Conservation (phyloP, 148 eudicot species). For the Dianthus caryophyllus region DNA sequence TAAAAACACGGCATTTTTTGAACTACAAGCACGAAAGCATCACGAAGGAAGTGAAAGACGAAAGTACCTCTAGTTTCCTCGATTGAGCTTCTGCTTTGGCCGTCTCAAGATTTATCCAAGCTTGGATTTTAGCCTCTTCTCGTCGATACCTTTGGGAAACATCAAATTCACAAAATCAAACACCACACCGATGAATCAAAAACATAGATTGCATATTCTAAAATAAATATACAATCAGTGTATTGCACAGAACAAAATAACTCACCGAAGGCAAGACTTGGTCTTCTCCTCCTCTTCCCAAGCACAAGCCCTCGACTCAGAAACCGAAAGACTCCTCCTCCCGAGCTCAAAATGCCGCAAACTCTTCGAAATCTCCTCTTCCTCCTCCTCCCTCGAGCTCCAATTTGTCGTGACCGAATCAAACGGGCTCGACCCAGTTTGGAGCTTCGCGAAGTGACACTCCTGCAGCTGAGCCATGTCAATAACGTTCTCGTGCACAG, state of each 20-base stretch:
- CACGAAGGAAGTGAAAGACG: neutral
- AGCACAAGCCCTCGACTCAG: conserved; percentile 47
- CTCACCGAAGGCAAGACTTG: conserved; percentile 68
- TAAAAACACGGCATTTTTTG: neutral
- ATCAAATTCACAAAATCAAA: neutral
- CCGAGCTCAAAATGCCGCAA: conserved; percentile 77
- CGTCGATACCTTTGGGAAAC: conserved; percentile 64
- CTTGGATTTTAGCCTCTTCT: conserved; percentile 88
- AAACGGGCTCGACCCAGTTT: conserved; percentile 40
- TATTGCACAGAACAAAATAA: neutral
- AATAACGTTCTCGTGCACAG: conserved; percentile 16
- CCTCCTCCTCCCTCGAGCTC: conserved; percentile 89
- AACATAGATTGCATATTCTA: neutral
- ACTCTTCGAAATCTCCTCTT: conserved; percentile 90
- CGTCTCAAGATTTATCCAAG: conserved; percentile 86
- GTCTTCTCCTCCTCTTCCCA: conserved; percentile 86
- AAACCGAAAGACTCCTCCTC: conserved; percentile 55
- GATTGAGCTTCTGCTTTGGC: conserved; percentile 99
- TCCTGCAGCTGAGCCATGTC: conserved; percentile 53
- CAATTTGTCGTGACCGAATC: conserved; percentile 56
- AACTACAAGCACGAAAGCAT: neutral
- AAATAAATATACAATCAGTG: neutral
- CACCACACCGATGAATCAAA: neutral
- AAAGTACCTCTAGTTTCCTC: conserved; percentile 74
- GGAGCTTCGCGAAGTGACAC: conserved; percentile 65